phyloP scores from a whole-genome alignment of 2,329 filamentous ascomycete species.

The Herpomyces periplanetae region DNA sequence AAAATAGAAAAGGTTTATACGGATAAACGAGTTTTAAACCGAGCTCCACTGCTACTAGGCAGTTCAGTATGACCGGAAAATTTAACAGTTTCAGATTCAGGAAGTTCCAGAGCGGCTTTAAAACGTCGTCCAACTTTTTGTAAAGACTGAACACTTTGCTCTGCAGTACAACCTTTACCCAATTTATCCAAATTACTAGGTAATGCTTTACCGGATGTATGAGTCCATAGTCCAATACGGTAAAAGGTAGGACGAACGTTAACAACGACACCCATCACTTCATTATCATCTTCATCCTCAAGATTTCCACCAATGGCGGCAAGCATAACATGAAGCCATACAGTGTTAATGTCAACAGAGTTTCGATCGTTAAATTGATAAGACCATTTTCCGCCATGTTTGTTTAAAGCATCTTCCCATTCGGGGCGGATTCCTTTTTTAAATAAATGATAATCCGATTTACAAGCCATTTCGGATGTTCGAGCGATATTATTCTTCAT shows the following conservation, averaged over 20 bases:
- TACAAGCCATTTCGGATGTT: slow-evolving; percentile 72
- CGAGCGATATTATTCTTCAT: slow-evolving; percentile 83
- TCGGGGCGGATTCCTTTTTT: slow-evolving; percentile 85
- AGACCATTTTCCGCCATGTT: slow-evolving; percentile 95
- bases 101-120: slow-evolving; percentile 61
- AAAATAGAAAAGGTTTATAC: too few relatives aligned
- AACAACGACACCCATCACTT: slow-evolving; percentile 96
- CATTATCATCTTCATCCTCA: slow-evolving; percentile 67
- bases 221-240: slow-evolving; percentile 87
- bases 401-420: slow-evolving; percentile 95
- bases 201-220: slow-evolving; percentile 53
- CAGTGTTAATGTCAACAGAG: slow-evolving; percentile 53
- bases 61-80: slow-evolving; percentile 95
- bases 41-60: too few relatives aligned
- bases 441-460: slow-evolving; percentile 98
- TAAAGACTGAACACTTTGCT: slow-evolving; percentile 55
- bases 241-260: slow-evolving; percentile 96
- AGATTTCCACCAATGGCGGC: slow-evolving; percentile 88
- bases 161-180: slow-evolving; percentile 31
- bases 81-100: slow-evolving; percentile 36
- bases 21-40: too few relatives aligned
- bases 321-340: slow-evolving; percentile 92
- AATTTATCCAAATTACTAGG: slow-evolving; percentile 32
- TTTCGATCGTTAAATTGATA: slow-evolving; percentile 94
- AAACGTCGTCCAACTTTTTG: slow-evolving; percentile 52